Evolutionary conservation across 2,329 filamentous ascomycete species (phyloP).

Genomic region (Aspergillus phoenicis): DNA sequence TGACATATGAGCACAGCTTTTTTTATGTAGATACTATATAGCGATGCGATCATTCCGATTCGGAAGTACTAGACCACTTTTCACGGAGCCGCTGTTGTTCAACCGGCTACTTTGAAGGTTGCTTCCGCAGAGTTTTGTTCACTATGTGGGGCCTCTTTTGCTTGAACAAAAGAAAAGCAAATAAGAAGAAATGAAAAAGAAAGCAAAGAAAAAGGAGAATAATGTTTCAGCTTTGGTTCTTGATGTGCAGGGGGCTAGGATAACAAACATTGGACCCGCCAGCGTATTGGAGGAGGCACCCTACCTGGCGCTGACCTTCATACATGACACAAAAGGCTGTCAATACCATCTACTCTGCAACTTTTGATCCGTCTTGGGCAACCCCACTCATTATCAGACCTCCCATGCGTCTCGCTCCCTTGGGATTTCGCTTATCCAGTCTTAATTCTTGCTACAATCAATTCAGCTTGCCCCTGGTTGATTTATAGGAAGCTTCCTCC

Average conservation of each 20-base stretch:
- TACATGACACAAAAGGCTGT: neutral
- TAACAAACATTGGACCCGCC: too few relatives aligned
- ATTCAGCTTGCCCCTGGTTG: neutral
- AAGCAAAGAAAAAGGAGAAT: too few relatives aligned
- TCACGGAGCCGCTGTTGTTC: too few relatives aligned
- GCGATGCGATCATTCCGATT: neutral
- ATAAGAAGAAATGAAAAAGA: too few relatives aligned
- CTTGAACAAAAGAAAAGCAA: too few relatives aligned
- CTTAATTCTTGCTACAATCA: neutral
- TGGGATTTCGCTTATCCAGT: neutral
- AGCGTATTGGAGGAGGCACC: too few relatives aligned
- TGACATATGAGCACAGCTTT: constrained; percentile 5
- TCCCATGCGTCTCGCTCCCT: neutral
- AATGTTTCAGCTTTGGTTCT: too few relatives aligned
- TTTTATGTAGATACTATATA: neutral
- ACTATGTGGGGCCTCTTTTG: too few relatives aligned
- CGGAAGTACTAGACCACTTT: neutral
- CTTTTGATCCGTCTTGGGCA: neutral
- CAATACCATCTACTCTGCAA: neutral
- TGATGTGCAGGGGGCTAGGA: too few relatives aligned
- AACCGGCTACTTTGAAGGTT: too few relatives aligned
- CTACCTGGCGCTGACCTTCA: neutral
- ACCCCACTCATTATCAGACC: neutral
- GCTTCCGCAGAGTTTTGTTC: too few relatives aligned
- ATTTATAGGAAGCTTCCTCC: neutral